Percentiles rank a stretch among this genome's conserved stretches.
Conservation (phyloP, 2,329 filamentous ascomycete genomes). For the Colletotrichum tanaceti region DNA sequence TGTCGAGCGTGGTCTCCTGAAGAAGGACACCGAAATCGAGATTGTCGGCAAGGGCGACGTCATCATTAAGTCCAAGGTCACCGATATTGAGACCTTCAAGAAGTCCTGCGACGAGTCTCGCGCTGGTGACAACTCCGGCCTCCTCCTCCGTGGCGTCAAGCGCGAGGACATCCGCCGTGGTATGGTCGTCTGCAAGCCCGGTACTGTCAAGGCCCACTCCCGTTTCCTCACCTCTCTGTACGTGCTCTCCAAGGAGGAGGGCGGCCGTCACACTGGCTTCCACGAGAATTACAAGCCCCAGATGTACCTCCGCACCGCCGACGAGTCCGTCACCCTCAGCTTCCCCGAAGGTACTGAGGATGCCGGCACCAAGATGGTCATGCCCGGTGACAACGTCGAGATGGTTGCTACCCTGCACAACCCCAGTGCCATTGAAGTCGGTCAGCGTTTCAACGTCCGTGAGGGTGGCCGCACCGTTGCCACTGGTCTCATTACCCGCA, state of each 20-base stretch:
- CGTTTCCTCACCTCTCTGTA: constrained; percentile 98
- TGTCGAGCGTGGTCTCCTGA: constrained; percentile 94
- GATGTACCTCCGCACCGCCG: constrained; percentile 93
- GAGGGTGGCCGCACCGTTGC: constrained; percentile 93
- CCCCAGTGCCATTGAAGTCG: constrained; percentile 87
- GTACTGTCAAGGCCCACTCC: constrained; percentile 84
- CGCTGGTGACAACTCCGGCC: constrained; percentile 97
- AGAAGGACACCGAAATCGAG: constrained; percentile 95
- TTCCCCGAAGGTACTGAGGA: constrained; percentile 89
- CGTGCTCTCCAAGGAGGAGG: constrained; percentile 96
- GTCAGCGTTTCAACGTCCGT: constrained; percentile 97
- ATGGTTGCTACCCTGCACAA: constrained; percentile 90
- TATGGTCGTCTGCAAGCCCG: constrained; percentile 91
- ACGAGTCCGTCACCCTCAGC: constrained; percentile 80
- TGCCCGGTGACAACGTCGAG: constrained; percentile 99
- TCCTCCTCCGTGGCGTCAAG: constrained; percentile 94
- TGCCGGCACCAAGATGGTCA: constrained; percentile 80
- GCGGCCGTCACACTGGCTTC: constrained; percentile 96
- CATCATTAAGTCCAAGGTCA: constrained; percentile 98
- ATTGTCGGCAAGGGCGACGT: constrained; percentile 86
- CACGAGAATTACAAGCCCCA: constrained; percentile 96
- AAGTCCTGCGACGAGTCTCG: constrained; percentile 98
- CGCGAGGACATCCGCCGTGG: constrained; percentile 94
- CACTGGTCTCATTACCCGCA: constrained; percentile 83
- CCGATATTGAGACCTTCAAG: constrained; percentile 99